Base-by-base conservation (phyloP, 1,139 yeast species). In the Kurtzmaniella quercitrusa region DNA sequence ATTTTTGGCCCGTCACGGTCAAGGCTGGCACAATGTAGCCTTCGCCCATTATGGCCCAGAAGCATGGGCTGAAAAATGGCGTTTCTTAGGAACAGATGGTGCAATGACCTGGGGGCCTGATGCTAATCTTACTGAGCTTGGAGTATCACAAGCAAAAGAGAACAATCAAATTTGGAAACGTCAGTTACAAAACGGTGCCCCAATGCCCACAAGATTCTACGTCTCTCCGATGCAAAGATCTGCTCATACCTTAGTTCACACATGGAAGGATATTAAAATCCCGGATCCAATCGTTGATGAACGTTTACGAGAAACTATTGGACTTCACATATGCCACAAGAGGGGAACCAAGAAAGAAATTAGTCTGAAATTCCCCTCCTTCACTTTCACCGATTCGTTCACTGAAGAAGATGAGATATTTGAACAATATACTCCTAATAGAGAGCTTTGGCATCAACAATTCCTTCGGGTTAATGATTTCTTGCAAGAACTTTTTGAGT, bases 1-100 rank as follows among this genome's bases (percentile, higher is more conserved):
- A 5, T 73, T 81, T 43, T 65, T 83, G 42, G 90, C 87, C 1
- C 70, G 95, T 47, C 94, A 86, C 55, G 94, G 94, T 7, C 86
- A 85, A 60, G 94, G 94, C 0, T 79, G 69, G 61, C 93, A 85
- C 56, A 86, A 86, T 52, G 65, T 74, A 18, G 87, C 83, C 1
- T 76, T 77, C 40, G 66, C 65, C 23, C 73, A 75, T 48, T 82
- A 81, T 56, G 85, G 89, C 12, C 60, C 69, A 34, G 62, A 70
- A 12, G 76, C 61, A 18, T 85, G 91, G 91, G 71, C 76, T 52
- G 59, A 57, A 1, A 73, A 81, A 49, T 84, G 85, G 84, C 68
- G 85, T 18, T 68, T 66, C 47, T 50, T 75, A 38, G 73, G 73
- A 5, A 77, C 81, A 1, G 82, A 79, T 53, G 87, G 81, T 3